A percentile compares a stretch with the other conserved stretches of the same genome.
Evolutionary conservation across 257 asterid genomes (phyloP).

Genomic region (Perilla frutescens): DNA sequence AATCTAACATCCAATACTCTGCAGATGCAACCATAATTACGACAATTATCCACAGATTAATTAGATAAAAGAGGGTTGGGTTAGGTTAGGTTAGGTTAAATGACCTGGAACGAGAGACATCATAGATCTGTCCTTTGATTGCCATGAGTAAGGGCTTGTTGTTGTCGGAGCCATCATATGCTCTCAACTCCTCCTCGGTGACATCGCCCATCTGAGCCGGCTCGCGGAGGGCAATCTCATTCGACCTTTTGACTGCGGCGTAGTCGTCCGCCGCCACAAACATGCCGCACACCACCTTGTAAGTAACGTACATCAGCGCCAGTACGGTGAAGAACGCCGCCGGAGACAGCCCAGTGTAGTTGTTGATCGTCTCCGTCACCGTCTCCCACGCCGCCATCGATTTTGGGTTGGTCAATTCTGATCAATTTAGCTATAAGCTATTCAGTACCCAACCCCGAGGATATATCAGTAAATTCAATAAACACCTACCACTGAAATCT

Average conservation of each 20-base stretch:
- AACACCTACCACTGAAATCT: too few species aligned
- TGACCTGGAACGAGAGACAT: slow-evolving; percentile 90
- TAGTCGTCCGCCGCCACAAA: slow-evolving; percentile 76
- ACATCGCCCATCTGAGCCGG: slow-evolving; percentile 84
- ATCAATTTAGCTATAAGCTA: background rate
- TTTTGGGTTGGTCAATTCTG: slow-evolving; percentile 21
- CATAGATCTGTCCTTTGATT: slow-evolving; percentile 88
- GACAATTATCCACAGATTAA: background rate
- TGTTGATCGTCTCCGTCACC: slow-evolving; percentile 52
- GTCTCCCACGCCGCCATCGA: slow-evolving; percentile 58
- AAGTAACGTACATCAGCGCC: slow-evolving; percentile 70
- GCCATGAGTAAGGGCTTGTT: slow-evolving; percentile 87
- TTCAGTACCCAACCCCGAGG: background rate
- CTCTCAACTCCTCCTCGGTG: slow-evolving; percentile 71
- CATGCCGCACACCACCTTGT: slow-evolving; percentile 71
- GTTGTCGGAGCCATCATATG: slow-evolving; percentile 83
- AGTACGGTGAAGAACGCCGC: slow-evolving; percentile 72
- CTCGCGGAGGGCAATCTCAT: slow-evolving; percentile 57
- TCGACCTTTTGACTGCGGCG: slow-evolving; percentile 60
- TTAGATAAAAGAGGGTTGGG: too few species aligned
- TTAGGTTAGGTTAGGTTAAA: background rate
- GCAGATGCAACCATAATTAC: background rate
- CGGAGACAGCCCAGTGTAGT: slow-evolving; percentile 82
- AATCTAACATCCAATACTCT: background rate
- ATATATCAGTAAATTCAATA: background rate